Evolutionary conservation across 805 yeast species (phyloP), one percentile per base, ranked within the genome.

Genomic region (Lipomyces sp.): DNA sequence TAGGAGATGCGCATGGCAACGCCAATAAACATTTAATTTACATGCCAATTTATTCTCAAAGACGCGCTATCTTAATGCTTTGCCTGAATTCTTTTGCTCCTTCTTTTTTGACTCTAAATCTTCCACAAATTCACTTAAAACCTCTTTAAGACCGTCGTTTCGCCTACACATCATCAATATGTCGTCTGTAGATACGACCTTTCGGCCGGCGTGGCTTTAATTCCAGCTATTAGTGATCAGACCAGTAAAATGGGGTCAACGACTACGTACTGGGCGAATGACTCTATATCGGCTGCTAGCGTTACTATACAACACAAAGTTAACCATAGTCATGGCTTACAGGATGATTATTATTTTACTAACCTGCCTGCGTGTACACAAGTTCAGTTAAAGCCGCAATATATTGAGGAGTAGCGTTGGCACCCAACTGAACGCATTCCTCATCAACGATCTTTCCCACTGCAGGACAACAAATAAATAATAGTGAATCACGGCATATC

Each of bases 311-410:
- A 24, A 11, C 53, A n/a, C 18, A 1, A 29, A 11, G 32, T 48
- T 32, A 53, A 42, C 18, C 4, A 7, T 11, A 24, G 35, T 42
- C 54, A 10, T 45, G 7, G 7, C 29, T 8, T 6, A 24, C 5
- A 4, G 15, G 30, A 18, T 39, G 34, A 39, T n/a, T 33, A 57
- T 2, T 35, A 57, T 2, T 35, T 24, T 6, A 13, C 64, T 7
- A 66, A 71, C 77, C 65, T 10, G 73, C 69, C 58, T 76, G 79
- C 7, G 71, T 64, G 57, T 71, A 76, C 4, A 76, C 77, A 33
- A 76, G 68, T 18, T 77, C 77, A 2, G 79, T 71, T 42, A 76
- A 61, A 4, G 76, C 72, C 24, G 78, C 77, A 1, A 73, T 71
- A 57, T 74, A 76, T 57, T 77, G 75, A 7, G 77, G 75, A 10